A percentile compares a stretch with the other conserved stretches of the same genome.
Conservation (phyloP, 805 yeast genomes). For the Metschnikowia lochheadii region DNA sequence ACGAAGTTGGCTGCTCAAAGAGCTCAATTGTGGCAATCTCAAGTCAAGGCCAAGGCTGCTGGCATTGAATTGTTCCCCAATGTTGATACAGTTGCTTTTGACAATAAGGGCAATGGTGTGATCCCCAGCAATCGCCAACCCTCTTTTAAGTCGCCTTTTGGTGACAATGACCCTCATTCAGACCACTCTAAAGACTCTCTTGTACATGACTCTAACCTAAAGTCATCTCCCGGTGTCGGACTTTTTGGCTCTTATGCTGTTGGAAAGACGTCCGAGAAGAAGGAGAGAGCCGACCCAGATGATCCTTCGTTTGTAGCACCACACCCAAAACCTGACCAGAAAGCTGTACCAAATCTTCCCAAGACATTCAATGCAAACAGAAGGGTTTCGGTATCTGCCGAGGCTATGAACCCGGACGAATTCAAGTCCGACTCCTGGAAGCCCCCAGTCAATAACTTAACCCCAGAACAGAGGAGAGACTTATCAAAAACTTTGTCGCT, state of each 20-base stretch:
- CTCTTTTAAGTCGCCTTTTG: conserved; percentile 58
- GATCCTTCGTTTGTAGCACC: conserved; percentile 19
- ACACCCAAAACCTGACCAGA: conserved; percentile 16
- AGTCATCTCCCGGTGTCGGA: conserved; percentile 8
- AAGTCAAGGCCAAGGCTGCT: conserved; percentile 44
- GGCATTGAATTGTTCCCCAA: conserved; percentile 47
- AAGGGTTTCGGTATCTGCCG: conserved; percentile 89
- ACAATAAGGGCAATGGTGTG: conserved; percentile 26
- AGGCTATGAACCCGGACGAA: conserved; percentile 72
- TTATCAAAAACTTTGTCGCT: conserved; percentile 68
- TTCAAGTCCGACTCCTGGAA: conserved; percentile 66
- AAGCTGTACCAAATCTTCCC: conserved; percentile 41
- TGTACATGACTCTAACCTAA: conserved; percentile 1
- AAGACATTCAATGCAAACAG: conserved; percentile 70
- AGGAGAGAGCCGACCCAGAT: conserved; percentile 27
- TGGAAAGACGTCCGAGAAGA: conserved; percentile 13
- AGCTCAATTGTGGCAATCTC: conserved; percentile 47
- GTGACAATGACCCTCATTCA: conserved; percentile 61
- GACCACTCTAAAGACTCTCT: conserved; percentile 34
- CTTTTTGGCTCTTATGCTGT: conserved; percentile 17
- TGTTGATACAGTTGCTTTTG: conserved; percentile 31
- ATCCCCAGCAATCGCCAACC: conserved; percentile 35
- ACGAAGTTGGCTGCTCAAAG: conserved; percentile 59
- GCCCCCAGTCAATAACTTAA: conserved; percentile 64
- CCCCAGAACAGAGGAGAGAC: conserved; percentile 59